phyloP scores from a whole-genome alignment of 176 grass and related monocot species.

The Miscanthus lutarioriparius region DNA sequence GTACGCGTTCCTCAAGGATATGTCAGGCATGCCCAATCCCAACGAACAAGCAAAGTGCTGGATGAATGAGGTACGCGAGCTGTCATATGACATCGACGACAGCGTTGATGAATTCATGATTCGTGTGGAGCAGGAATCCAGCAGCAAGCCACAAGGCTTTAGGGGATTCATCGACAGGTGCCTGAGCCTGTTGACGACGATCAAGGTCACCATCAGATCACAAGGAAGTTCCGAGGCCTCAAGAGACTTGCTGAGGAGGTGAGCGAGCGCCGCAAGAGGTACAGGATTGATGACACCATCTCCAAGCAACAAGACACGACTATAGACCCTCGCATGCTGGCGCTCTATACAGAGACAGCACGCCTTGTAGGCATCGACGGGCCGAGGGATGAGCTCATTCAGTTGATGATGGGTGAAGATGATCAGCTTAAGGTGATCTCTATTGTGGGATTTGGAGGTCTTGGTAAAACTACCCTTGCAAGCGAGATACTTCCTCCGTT shows the following conservation, averaged over 20 bases:
- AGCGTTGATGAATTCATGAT: neutral
- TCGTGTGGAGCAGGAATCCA: neutral
- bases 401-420: neutral
- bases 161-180: neutral
- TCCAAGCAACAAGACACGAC: neutral
- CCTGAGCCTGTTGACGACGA: neutral
- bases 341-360: neutral
- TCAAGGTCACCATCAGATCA: neutral
- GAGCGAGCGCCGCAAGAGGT: neutral
- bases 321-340: neutral
- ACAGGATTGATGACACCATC: neutral
- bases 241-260: neutral
- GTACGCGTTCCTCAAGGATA: neutral
- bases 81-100: neutral
- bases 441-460: slow-evolving; percentile 3
- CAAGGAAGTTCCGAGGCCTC: neutral
- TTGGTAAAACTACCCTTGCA: slow-evolving; percentile 9
- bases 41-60: neutral
- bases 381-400: neutral
- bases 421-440: neutral
- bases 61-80: neutral
- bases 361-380: neutral
- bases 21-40: neutral
- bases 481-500: no score
- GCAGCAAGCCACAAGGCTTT: neutral